Evolutionary conservation across 179 eudicot genomes (phyloP), one percentile per base, ranked within the genome.

Genomic region (Gypsophila paniculata): DNA sequence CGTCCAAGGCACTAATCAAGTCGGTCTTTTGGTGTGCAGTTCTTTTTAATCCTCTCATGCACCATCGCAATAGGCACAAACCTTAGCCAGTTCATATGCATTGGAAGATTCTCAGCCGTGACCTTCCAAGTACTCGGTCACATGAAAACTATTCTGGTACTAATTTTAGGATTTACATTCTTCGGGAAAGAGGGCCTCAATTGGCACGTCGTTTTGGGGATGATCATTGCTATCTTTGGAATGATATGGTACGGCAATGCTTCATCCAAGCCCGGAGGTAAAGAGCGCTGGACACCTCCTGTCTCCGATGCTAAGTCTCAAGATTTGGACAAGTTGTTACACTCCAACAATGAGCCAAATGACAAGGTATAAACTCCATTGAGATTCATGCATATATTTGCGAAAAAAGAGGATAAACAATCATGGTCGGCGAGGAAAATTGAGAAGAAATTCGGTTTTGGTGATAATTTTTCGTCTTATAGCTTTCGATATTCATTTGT

Each of bases 1-100:
- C 68, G 15, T 57, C 34, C 34, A 29, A 29, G 34, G 34, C 34
- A 29, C 34, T 75, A 60, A 70, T 65, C 18, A 10, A 2, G n/a
- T 22, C 44, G 15, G 14, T 71, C 54, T 25, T 14, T 58, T 72
- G 54, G 23, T 66, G 15, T 71, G 77, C 89, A 88, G 89, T 72
- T 84, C 77, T 78, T 88, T 42, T 78, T 86, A 18, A 44, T 76
- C 66, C 73, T 88, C 14, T 88, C 91, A 38, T 88, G 91, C 75
- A 70, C 74, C 65, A 88, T 86, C 19, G 91, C 91, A 2, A 83
- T 88, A 9, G 89, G 91, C 68, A 87, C 91, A 74, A 88, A 88
- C 75, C 86, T 88, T 22, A 86, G 91, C 77, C 91, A 88, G 74
- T 86, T 88, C 85, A 88, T 88, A 82, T 88, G 91, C 85, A 88